Base-by-base conservation (phyloP, 805 yeast genomes). In the Hyphopichia homilentoma region DNA sequence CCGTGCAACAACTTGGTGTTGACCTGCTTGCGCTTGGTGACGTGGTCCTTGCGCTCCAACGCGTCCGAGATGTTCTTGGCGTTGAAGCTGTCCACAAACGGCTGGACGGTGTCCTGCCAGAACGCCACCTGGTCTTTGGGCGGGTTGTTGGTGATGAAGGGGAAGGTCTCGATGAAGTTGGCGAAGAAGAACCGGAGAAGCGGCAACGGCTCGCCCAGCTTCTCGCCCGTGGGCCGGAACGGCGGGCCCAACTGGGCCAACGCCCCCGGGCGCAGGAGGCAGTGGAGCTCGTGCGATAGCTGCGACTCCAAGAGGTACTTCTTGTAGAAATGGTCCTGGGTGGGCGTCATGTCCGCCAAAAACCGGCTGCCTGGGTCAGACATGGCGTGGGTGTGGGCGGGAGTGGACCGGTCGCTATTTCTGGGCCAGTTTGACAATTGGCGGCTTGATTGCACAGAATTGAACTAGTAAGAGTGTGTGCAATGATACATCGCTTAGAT, bases 241-340 rank as follows among this genome's bases (percentile, higher is more conserved):
- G 97, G 97, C 14, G 71, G 70, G 0, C 97, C 97, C 44, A 90
- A 72, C 31, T 72, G 60, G 24, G 83, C 66, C 25, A 90, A 63
- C 8, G 88, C 81, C 13, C 73, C 61, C 20, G 78, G 75, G 38
- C 78, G 76, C 39, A 79, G 73, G 25, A 88, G 57, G 15, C 54
- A 54, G 18, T 65, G 73, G 25, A 87, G 64, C 54, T 90, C 98
- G 4, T 67, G 50, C 8, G 70, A 67, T 20, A 88, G 59, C 48
- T 84, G 75, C 8, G 72, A 64, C 40, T 75, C 72, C 17, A 90
- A 61, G 12, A 90, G 67, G 57, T 85, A 89, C 47, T 94, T 78
- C 57, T 90, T 90, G 33, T 93, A 69, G 54, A 83, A 84, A 50
- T 90, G 97, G 57, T 87, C 95, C 53, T 89, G 86, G 0, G 74